Evolutionary conservation across 768 basidiomycete genomes (phyloP), one percentile per base, ranked within the genome.

Genomic region (Naematelia aurantialba): DNA sequence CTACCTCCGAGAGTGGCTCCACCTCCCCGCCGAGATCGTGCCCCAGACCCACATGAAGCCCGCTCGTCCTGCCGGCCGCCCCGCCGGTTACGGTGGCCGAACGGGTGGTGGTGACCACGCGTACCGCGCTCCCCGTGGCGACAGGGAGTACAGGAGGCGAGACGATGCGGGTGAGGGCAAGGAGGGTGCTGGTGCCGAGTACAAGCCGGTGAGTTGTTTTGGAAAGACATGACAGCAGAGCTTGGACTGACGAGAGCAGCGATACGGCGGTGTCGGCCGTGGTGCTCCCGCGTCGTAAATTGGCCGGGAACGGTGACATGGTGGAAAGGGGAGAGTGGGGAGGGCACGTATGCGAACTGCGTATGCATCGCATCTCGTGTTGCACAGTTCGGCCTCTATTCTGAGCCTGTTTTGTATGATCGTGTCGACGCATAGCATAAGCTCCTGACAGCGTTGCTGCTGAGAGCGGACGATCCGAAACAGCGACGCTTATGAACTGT

Each of bases 11-110:
- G 91, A 94, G 64, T 91, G 89, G 89, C 85, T 96, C 58, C 90
- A 96, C 81, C 87, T 97, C 67, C 93, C 92, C 52, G 79, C 80
- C 61, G 94, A 99, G 80, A 97, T 99, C 76, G 96, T 99, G 55
- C 96, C 94, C 59, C 81, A 89, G 58, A 99, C 96, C 62, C 91
- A 94, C 85, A 96, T 96, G 83, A 96, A 93, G 82, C 89, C 89
- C 61, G 88, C 83, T 52, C 91, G 96, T 72, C 85, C 89, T 25
- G 82, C 87, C 47, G 67, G 68, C 60, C 88, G 90, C 65, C 89
- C 91, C 31, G 88, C 92, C 52, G 79, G 82, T 58, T 67, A 51
- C 65, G 70, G 70, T 46, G 84, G 85, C 57, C 85, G 87, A 67
- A 81, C 82, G 27, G 85, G 86, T 61, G 58, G 68, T 53, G 62